Base-by-base conservation (phyloP, 768 basidiomycete genomes). In the Hericium rajendrae region DNA sequence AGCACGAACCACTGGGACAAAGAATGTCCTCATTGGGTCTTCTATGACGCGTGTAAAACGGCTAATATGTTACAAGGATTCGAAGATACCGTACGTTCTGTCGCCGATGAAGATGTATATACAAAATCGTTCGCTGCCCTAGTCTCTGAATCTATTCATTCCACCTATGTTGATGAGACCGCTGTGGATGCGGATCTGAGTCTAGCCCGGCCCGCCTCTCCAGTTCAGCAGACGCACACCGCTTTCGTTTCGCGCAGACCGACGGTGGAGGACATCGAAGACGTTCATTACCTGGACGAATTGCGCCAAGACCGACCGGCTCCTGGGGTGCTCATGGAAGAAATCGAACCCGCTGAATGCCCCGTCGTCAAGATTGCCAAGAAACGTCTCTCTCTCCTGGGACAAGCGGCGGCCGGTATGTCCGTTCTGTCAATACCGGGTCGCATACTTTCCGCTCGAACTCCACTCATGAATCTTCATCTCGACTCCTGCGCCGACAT, bases 51-150 rank as follows among this genome's bases (percentile, higher is more conserved):
- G 51, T 32, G 28, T 56, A 59, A 15, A 12, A 52, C 10, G 70
- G 65, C 55, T 6, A 67, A 70, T 24, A 24, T 62, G 3, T 59
- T 57, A 11, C 26, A 11, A 1, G n/a, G 43, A 8, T 22, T 2
- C 28, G 4, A 4, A 8, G 48, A 0, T 20, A 22, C 3, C 63
- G 69, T 8, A 63, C 8, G 68, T 24, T 68, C 68, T 11, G 65
- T 67, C 53, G 60, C 65, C 2, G 70, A 65, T 2, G 2, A 22
- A 22, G 22, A 22, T 22, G 22, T 22, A 22, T 22, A 22, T 22
- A 22, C 22, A 2, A n/a, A 4, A 5, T 16, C 24, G 5, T 49
- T 22, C 2, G 48, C 16, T 4, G n/a, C 48, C 6, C 20, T 20
- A 5, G 3, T 49, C 6, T 6, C 12, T 9, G 48, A 49, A 49